Evolutionary conservation across 148 eudicot genomes (phyloP), one percentile per base, ranked within the genome.

Genomic region (Limonium bicolor): DNA sequence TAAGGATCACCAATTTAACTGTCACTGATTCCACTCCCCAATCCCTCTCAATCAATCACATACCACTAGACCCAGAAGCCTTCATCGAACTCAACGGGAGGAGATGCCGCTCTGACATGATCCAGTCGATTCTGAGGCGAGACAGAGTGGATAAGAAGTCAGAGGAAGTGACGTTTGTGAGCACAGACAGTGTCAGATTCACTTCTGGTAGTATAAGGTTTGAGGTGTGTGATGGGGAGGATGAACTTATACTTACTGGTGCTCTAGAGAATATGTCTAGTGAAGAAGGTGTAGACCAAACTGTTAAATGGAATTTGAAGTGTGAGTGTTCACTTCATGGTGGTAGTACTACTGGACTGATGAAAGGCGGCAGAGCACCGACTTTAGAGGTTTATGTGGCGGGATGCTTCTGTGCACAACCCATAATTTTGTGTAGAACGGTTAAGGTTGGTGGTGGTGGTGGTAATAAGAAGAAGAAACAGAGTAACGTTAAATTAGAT

Each of bases 351-450:
- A n/a, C 76, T 2, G 74, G 61, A 27, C 27, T 68, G n/a, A 54
- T 51, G 32, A 36, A 28, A 0, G 72, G 71, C 20, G 55, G 52
- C 7, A 74, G 82, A 27, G 53, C 62, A 40, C 86, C 85, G 2
- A 47, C 48, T 23, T 58, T 77, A 40, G 95, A 85, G 63, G 95
- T 85, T 16, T 85, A 55, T 65, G 72, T 77, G 53, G 86, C 95
- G 20, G 86, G 95, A 43, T 59, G 65, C 51, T 77, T 71, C 56
- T 68, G 54, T 37, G 74, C 77, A 12, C 41, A 19, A 8, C 95
- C 92, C 1, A 66, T 80, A 46, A 72, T 85, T 50, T 58, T 84
- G 49, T 79, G 82, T 0, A 69, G 72, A 54, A 77, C 67, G 37
- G 46, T 72, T 69, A 64, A 80, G 52, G 66, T 62, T 46, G 58